Evolutionary conservation across 2,329 filamentous ascomycete species (phyloP).

Genomic region (Orbilia blumenaviensis): DNA sequence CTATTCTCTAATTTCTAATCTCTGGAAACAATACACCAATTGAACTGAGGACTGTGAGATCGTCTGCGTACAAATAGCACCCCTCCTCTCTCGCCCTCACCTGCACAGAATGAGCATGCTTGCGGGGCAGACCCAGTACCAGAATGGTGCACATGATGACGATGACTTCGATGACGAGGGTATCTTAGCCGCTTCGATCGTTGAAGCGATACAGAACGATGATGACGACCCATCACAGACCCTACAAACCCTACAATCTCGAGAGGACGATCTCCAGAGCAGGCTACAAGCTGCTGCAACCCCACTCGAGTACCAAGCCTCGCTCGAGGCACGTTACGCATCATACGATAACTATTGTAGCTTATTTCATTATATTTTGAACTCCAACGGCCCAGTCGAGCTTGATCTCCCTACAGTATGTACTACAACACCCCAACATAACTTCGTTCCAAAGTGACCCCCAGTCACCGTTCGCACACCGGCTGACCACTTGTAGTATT

Average conservation of each 20-base stretch:
- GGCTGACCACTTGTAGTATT: conserved; percentile 71
- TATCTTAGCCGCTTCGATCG: conserved; percentile 92
- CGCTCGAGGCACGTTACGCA: conserved; percentile 94
- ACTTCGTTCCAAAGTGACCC: neutral
- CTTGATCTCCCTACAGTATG: conserved; percentile 94
- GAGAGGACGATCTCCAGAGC: conserved; percentile 89
- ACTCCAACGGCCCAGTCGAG: conserved; percentile 98
- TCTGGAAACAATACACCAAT: neutral
- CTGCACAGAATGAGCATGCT: conserved; percentile 16
- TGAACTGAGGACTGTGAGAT: neutral
- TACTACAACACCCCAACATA: conserved; percentile 58
- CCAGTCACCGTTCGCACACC: neutral
- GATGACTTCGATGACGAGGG: conserved; percentile 94
- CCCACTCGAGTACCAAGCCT: conserved; percentile 93
- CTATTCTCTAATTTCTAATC: too few relatives aligned
- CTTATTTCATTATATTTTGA: conserved; percentile 98
- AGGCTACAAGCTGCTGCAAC: conserved; percentile 90
- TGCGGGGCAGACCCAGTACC: conserved; percentile 35
- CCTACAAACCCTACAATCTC: conserved; percentile 73
- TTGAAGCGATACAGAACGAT: conserved; percentile 93
- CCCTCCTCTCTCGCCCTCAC: neutral
- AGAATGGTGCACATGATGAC: conserved; percentile 38
- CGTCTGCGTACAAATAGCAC: too few relatives aligned
- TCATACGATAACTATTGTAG: conserved; percentile 99
- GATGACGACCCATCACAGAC: conserved; percentile 72